Percentiles rank a stretch among this genome's conserved stretches.
Evolutionary conservation across 768 basidiomycete species (phyloP).

Genomic region (Paxillus involutus): DNA sequence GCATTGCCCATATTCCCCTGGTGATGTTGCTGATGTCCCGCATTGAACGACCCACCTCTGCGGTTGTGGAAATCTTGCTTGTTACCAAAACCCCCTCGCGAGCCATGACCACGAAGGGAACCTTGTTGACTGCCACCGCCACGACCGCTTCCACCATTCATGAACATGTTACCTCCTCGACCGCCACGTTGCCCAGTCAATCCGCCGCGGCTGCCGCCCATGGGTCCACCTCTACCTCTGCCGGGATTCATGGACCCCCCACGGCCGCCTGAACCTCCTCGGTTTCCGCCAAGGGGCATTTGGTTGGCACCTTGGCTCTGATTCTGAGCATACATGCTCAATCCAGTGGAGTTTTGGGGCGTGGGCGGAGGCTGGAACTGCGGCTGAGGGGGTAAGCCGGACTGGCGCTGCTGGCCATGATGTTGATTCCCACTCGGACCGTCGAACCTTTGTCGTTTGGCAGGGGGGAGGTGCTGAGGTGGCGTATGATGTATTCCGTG

Average conservation of each 20-base stretch:
- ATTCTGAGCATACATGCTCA: constrained; percentile 30
- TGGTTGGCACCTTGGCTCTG: constrained; percentile 45
- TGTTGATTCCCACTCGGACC: constrained; percentile 55
- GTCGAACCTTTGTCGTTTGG: constrained; percentile 89
- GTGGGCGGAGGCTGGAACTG: constrained; percentile 47
- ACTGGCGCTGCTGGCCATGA: constrained; percentile 41
- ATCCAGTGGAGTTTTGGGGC: constrained; percentile 21
- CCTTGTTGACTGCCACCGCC: constrained; percentile 47
- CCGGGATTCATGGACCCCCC: constrained; percentile 35
- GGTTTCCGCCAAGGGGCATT: constrained; percentile 39
- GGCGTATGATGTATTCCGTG: constrained; percentile 59
- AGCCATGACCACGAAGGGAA: constrained; percentile 59
- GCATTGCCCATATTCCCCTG: constrained; percentile 37
- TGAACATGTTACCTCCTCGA: constrained; percentile 35
- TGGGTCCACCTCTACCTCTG: constrained; percentile 50
- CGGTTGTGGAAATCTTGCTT: constrained; percentile 65
- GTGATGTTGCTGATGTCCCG: constrained; percentile 40
- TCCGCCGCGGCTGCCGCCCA: constrained; percentile 45
- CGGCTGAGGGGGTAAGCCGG: constrained; percentile 55
- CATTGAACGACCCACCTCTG: constrained; percentile 61
- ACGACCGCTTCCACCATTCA: constrained; percentile 39
- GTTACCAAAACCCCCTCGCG: constrained; percentile 63
- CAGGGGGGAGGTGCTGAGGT: constrained; percentile 85
- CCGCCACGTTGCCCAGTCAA: constrained; percentile 42
- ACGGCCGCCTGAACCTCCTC: constrained; percentile 47